phyloP scores from a whole-genome alignment of 768 basidiomycete genomes.

The Obba rivulosa region DNA sequence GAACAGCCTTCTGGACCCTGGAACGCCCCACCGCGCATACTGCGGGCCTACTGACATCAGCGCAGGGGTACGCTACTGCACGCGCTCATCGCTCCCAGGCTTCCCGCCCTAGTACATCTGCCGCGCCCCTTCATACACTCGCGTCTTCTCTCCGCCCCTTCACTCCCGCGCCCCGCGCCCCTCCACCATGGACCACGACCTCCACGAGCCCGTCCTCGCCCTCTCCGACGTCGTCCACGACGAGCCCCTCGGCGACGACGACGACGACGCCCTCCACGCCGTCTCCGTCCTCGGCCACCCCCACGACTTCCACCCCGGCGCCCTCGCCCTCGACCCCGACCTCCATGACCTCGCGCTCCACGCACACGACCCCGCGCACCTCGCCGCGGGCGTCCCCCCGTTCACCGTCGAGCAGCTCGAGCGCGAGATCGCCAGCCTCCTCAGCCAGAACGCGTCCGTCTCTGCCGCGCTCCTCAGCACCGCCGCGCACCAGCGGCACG shows the following conservation, averaged over 20 bases:
- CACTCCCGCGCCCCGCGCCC: not conserved
- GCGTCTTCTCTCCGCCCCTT: not conserved
- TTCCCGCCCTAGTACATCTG: no score
- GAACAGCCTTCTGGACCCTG: no score
- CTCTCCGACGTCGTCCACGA: conserved; percentile 85
- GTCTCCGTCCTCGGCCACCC: conserved; percentile 10
- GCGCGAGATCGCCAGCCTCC: conserved; percentile 67
- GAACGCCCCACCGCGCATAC: no score
- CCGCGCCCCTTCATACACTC: no score
- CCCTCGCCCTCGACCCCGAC: conserved; percentile 19
- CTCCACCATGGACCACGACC: conserved; percentile 43
- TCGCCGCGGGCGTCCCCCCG: conserved; percentile 24
- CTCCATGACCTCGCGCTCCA: conserved; percentile 34
- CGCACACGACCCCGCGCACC: conserved; percentile 32
- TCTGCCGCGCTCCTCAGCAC: conserved; percentile 58
- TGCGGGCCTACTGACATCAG: no score
- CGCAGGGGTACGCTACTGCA: no score
- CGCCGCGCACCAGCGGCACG: conserved; percentile 63
- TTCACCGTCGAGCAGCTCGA: conserved; percentile 65
- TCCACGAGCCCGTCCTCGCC: conserved; percentile 54
- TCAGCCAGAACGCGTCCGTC: conserved; percentile 71
- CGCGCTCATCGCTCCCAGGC: no score
- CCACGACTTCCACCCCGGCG: conserved; percentile 14
- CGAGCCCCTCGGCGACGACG: conserved; percentile 61
- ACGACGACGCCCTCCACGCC: conserved; percentile 20